Percentiles rank a stretch among this genome's conserved stretches.
Conservation (phyloP, 345 rosid genomes). For the rapeseed (Brassica napus) region DNA sequence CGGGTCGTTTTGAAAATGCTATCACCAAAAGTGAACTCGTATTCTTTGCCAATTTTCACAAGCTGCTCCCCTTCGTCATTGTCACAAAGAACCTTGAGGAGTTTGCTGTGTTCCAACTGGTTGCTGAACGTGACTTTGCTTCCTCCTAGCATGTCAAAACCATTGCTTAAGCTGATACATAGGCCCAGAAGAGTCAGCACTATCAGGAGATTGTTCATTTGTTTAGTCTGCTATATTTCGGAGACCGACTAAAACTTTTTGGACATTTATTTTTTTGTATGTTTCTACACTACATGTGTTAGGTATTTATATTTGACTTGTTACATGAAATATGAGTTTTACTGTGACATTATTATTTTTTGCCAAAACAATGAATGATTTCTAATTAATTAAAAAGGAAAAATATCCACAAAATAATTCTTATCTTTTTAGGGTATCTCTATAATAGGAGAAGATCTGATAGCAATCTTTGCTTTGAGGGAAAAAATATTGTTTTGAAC, state of each 20-base stretch:
- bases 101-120: conserved; percentile 28
- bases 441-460: neutral
- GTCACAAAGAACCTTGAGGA: conserved; percentile 26
- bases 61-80: neutral
- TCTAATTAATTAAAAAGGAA: neutral
- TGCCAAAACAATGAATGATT: neutral
- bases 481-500: too few species aligned
- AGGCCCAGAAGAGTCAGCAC: neutral
- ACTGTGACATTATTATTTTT: neutral
- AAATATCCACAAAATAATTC: neutral
- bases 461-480: neutral
- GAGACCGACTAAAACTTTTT: neutral
- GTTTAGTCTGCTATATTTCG: neutral
- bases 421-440: neutral
- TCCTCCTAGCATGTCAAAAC: conserved; percentile 15
- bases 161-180: conserved; percentile 28
- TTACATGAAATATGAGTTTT: conserved; percentile 1
- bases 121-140: conserved; percentile 25
- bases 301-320: conserved; percentile 4
- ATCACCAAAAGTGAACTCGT: conserved; percentile 11
- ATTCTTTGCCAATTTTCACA: conserved; percentile 11
- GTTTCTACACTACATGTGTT: neutral
- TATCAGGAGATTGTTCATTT: conserved; percentile 21
- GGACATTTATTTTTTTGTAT: neutral
- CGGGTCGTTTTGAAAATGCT: neutral